Conservation (phyloP, 129 eudicot genomes). For the Saussurea involucrata region DNA sequence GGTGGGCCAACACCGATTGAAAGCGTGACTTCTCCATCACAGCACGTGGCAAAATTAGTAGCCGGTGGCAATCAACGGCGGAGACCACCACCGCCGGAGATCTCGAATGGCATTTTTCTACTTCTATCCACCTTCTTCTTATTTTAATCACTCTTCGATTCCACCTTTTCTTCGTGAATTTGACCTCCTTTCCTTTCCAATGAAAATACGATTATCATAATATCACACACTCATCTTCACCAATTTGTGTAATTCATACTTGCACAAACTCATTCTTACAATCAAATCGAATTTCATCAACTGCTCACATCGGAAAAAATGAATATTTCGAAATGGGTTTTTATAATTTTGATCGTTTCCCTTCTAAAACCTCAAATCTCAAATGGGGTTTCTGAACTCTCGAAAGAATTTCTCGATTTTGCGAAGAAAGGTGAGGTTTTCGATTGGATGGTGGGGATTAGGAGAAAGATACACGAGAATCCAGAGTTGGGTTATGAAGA, state of each 20-base stretch:
- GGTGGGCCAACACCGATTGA: neutral
- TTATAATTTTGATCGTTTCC: neutral
- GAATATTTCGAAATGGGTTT: conserved; percentile 23
- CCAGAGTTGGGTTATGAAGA: conserved; percentile 81
- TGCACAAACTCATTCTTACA: neutral
- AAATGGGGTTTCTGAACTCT: conserved; percentile 27
- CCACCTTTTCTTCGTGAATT: neutral
- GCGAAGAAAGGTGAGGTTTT: conserved; percentile 42
- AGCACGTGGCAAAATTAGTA: neutral
- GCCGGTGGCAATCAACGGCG: neutral
- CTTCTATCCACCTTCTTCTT: neutral
- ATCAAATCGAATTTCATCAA: neutral
- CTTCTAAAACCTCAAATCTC: conserved; percentile 22
- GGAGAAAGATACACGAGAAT: conserved; percentile 66
- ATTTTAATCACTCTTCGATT: neutral
- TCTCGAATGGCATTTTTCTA: neutral
- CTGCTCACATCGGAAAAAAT: neutral
- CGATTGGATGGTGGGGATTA: conserved; percentile 65
- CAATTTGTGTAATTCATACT: neutral
- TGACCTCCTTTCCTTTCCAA: neutral
- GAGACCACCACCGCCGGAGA: neutral
- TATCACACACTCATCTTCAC: neutral
- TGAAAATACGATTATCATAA: neutral
- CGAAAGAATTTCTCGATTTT: conserved; percentile 40
- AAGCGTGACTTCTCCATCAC: no score